A percentile compares a stretch with the other conserved stretches of the same genome.
phyloP scores from a whole-genome alignment of 2,329 filamentous ascomycete species.

The Pestalotiopsis sp. region DNA sequence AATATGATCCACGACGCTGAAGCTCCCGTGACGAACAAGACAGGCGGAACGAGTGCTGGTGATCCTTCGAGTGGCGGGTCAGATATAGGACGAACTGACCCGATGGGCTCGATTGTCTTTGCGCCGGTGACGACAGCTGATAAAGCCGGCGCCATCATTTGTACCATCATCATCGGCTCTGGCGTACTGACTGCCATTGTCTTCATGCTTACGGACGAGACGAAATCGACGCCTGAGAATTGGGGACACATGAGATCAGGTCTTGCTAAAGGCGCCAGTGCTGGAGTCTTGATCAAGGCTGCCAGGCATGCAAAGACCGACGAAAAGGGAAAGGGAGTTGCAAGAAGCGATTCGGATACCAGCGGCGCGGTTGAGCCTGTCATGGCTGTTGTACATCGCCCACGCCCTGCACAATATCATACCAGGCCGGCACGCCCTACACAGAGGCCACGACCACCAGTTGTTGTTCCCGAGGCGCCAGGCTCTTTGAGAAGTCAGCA shows the following conservation, averaged over 20 bases:
- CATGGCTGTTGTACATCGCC: not conserved
- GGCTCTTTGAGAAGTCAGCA: not conserved
- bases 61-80: slow-evolving; percentile 47
- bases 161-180: slow-evolving; percentile 59
- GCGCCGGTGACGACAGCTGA: slow-evolving; percentile 59
- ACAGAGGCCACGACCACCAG: not conserved
- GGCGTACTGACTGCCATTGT: slow-evolving; percentile 54
- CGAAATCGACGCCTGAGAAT: slow-evolving; percentile 25
- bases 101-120: slow-evolving; percentile 26
- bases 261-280: slow-evolving; percentile 3
- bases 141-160: slow-evolving; percentile 67
- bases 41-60: slow-evolving; percentile 52
- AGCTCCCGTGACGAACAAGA: slow-evolving; percentile 39
- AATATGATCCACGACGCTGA: slow-evolving; percentile 54
- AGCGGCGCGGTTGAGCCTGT: not conserved
- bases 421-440: not conserved
- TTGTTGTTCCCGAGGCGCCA: not conserved
- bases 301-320: not conserved
- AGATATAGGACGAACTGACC: slow-evolving; percentile 42
- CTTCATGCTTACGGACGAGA: slow-evolving; percentile 53
- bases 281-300: slow-evolving; percentile 6
- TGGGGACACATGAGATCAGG: slow-evolving; percentile 22
- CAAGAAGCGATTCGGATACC: not conserved
- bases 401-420: not conserved
- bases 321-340: slow-evolving; percentile 12